Evolutionary conservation across 495 filamentous ascomycete genomes (phyloP).

Genomic region (Cladorrhinum samala): DNA sequence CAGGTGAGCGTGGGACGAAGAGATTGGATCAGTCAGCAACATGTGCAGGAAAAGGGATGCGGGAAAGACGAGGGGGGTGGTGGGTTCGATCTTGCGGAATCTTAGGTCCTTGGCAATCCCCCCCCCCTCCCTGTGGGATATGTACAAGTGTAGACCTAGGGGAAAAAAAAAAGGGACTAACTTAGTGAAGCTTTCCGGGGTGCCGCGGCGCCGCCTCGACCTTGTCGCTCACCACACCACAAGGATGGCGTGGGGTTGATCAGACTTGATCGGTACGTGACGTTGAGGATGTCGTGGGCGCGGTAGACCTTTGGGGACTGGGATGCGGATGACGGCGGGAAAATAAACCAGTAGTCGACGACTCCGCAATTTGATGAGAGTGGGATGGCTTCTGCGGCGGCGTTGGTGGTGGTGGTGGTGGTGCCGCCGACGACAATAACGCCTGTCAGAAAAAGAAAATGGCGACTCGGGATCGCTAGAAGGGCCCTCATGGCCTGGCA

Average conservation of each 20-base stretch:
- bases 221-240: conserved; percentile 19
- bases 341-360: too few relatives aligned
- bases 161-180: conserved; percentile 11
- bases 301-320: conserved; percentile 7
- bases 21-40: conserved; percentile 18
- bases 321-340: conserved; percentile 6
- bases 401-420: conserved; percentile 14
- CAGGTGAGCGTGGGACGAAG: background rate
- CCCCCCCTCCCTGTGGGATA: too few relatives aligned
- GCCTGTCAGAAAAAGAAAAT: conserved; percentile 14
- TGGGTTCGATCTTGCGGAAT: conserved; percentile 2
- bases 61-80: background rate
- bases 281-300: conserved; percentile 22
- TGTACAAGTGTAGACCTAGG: background rate
- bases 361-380: too few relatives aligned
- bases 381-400: conserved; percentile 1
- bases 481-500: conserved; percentile 7
- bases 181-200: conserved; percentile 14
- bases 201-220: too few relatives aligned
- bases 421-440: background rate
- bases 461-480: conserved; percentile 12
- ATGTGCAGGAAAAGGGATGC: background rate
- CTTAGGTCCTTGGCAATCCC: background rate
- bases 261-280: conserved; percentile 22
- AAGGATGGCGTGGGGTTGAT: conserved; percentile 19